Base-by-base conservation (phyloP, 345 rosid species). In the Eucalyptus camaldulensis region DNA sequence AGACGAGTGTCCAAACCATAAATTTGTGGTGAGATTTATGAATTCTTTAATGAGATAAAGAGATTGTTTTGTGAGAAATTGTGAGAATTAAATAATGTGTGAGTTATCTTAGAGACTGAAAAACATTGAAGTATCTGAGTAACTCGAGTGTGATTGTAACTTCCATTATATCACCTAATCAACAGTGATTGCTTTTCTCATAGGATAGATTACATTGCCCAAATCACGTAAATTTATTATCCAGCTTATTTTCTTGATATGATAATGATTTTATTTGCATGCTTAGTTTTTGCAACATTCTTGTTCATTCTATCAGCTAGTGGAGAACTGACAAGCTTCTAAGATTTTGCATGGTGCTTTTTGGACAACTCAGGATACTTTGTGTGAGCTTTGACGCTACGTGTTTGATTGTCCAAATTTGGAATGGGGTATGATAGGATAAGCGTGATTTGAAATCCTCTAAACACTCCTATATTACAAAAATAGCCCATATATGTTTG, bases 91-190 rank as follows among this genome's bases (percentile, higher is more conserved):
- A 65, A 65, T 13, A n/a, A 14, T 65, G 4, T n/a, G 19, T 7
- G 10, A 65, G 21, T 65, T n/a, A n/a, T 65, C 8, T 17, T 33
- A 0, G 25, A 22, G 45, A 37, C 8, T 37, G 0, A 6, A 6
- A 72, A 37, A 5, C 0, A 37, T 72, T 72, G 1, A 37, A 9
- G 45, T 72, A 5, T 72, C 0, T 21, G 0, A 72, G 2, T 72
- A 10, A 37, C 24, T 72, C 11, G 0, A 40, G 6, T 10, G 2
- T 37, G 5, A 72, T 72, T 72, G 0, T 37, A 19, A 72, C 12
- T 4, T 72, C 4, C 4, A 37, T 37, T 72, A 19, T 37, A 17
- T 69, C 80, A 16, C 24, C 0, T 33, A 0, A 31, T 67, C 10
- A 69, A 31, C 0, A 5, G 24, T 33, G 24, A 9, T 2, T 8